A percentile compares a stretch with the other conserved stretches of the same genome.
Evolutionary conservation across 257 asterid genomes (phyloP).

Genomic region (Apocynum venetum): DNA sequence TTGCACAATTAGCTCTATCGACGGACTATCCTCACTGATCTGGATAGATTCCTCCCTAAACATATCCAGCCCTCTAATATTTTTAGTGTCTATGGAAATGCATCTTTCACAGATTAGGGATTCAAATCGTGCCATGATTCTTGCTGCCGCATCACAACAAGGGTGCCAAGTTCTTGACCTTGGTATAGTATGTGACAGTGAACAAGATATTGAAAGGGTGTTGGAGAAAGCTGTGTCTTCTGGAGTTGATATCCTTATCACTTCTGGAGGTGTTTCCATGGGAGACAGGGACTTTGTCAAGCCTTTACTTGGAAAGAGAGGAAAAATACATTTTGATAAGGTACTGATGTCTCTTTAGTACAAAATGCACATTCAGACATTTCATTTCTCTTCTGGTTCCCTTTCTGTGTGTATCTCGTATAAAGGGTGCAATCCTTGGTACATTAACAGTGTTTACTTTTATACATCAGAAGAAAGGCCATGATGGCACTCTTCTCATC

Average conservation of each 20-base stretch:
- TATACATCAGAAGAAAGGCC: neutral
- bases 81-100: slow-evolving; percentile 11
- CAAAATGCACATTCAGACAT: neutral
- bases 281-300: slow-evolving; percentile 95
- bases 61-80: neutral
- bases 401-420: neutral
- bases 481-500: slow-evolving; percentile 2
- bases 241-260: slow-evolving; percentile 70
- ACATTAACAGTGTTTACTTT: neutral
- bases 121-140: slow-evolving; percentile 94
- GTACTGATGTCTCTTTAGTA: slow-evolving; percentile 28
- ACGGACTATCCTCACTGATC: neutral
- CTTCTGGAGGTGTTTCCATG: slow-evolving; percentile 99
- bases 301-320: slow-evolving; percentile 81
- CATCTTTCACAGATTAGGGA: slow-evolving; percentile 69
- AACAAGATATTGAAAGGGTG: slow-evolving; percentile 55
- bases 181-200: slow-evolving; percentile 77
- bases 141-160: slow-evolving; percentile 68
- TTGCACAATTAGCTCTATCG: neutral
- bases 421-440: neutral
- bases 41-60: neutral
- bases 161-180: slow-evolving; percentile 82
- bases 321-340: slow-evolving; percentile 73
- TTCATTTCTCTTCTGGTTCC: neutral
- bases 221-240: slow-evolving; percentile 65